phyloP scores from a whole-genome alignment of 2,329 filamentous ascomycete species.

The Coniochaeta prunicola region DNA sequence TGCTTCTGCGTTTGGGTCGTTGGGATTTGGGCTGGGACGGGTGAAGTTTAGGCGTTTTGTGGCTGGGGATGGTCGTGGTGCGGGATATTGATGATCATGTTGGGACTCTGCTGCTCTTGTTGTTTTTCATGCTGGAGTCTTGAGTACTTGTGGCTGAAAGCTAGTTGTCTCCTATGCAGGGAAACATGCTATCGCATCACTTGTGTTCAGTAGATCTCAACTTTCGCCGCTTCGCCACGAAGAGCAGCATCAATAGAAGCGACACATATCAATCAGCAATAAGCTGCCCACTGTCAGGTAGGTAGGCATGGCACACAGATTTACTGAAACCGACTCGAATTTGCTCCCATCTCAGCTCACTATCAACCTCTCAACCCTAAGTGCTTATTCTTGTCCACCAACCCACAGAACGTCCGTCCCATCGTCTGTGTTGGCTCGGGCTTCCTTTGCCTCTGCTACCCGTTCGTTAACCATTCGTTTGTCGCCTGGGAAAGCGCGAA shows the following conservation, averaged over 20 bases:
- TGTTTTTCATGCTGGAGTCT: too few species aligned
- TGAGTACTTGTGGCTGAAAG: too few species aligned
- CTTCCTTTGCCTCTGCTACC: constrained; percentile 1
- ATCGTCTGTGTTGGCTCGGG: not conserved
- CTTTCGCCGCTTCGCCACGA: too few species aligned
- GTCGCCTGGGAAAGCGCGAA: constrained; percentile 1
- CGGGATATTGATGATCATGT: not conserved
- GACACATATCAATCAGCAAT: too few species aligned
- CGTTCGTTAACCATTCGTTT: constrained; percentile 1
- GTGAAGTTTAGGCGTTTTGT: not conserved
- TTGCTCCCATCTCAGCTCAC: constrained; percentile 3
- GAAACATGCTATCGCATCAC: too few species aligned
- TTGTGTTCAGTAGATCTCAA: too few species aligned
- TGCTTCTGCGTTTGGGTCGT: not conserved
- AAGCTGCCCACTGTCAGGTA: not conserved
- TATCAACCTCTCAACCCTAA: constrained; percentile 1
- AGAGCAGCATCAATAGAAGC: too few species aligned
- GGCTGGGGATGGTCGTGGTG: not conserved
- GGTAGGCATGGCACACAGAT: not conserved
- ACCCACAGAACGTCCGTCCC: not conserved
- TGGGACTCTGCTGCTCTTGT: too few species aligned
- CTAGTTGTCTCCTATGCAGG: too few species aligned
- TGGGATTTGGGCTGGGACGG: not conserved
- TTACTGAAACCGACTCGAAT: constrained; percentile 1
- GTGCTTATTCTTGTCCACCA: not conserved